Evolutionary conservation across 805 yeast species (phyloP).

Genomic region (Metschnikowia lachancei): DNA sequence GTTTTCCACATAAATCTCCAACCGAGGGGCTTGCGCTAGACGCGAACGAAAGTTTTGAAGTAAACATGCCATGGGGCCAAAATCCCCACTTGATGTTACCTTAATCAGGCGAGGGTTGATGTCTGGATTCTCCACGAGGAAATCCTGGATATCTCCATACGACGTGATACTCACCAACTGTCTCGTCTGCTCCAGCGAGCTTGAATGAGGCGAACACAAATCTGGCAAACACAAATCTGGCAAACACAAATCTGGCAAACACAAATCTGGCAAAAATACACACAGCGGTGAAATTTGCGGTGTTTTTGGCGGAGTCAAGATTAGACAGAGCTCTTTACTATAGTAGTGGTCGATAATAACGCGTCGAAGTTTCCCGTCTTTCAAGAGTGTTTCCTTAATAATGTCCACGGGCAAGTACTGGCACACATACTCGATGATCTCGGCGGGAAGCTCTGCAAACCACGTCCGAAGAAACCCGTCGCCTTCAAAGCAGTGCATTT

Average conservation of each 20-base stretch:
- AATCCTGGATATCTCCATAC: slow-evolving; percentile 33
- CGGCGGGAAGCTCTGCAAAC: slow-evolving; percentile 10
- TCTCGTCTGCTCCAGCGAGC: too few species aligned
- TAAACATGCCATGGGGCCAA: slow-evolving; percentile 26
- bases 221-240: too few species aligned
- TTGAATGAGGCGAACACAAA: too few species aligned
- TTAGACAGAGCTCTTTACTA: slow-evolving; percentile 32
- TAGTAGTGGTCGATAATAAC: slow-evolving; percentile 28
- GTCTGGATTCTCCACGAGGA: slow-evolving; percentile 28
- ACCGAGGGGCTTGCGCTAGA: slow-evolving; percentile 13
- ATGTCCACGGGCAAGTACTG: slow-evolving; percentile 11
- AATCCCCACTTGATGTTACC: slow-evolving; percentile 33
- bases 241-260: slow-evolving; percentile 7
- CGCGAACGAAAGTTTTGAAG: slow-evolving; percentile 22
- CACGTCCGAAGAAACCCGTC: too few species aligned
- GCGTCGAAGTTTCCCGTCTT: slow-evolving; percentile 21
- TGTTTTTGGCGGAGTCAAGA: slow-evolving; percentile 30
- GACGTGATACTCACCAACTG: slow-evolving; percentile 21
- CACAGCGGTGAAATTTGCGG: too few species aligned
- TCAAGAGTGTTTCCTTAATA: slow-evolving; percentile 13
- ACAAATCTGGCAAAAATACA: slow-evolving; percentile 9
- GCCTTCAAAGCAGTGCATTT: too few species aligned
- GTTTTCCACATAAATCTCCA: slow-evolving; percentile 33
- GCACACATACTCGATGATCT: slow-evolving; percentile 12
- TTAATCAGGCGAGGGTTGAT: slow-evolving; percentile 28